A percentile compares a stretch with the other conserved stretches of the same genome.
phyloP scores from a whole-genome alignment of 257 asterid genomes.

The Salvia splendens region DNA sequence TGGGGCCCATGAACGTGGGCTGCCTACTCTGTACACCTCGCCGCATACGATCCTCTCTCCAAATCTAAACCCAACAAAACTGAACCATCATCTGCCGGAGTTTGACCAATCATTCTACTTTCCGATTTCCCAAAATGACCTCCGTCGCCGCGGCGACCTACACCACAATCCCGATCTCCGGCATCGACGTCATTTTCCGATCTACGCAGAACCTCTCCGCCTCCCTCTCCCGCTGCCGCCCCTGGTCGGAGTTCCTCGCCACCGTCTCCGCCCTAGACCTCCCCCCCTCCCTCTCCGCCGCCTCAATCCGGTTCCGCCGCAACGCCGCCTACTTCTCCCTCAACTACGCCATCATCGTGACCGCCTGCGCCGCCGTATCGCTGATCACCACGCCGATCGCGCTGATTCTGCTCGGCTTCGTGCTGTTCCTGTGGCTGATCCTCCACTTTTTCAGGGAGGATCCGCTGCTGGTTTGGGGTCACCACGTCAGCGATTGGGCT shows the following conservation, averaged over 20 bases:
- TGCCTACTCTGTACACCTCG: background rate
- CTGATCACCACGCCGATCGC: conserved; percentile 58
- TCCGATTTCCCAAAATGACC: conserved; percentile 45
- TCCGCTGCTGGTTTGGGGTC: conserved; percentile 63
- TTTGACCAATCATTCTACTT: conserved; percentile 33
- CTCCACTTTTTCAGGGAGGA: conserved; percentile 72
- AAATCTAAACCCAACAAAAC: background rate
- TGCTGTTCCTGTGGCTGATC: conserved; percentile 62
- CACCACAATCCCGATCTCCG: conserved; percentile 78
- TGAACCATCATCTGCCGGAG: conserved; percentile 17
- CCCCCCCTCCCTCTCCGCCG: conserved; percentile 61
- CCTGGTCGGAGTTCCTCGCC: conserved; percentile 75
- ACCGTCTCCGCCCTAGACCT: conserved; percentile 46
- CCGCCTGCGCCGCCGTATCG: conserved; percentile 54
- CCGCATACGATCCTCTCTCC: conserved; percentile 23
- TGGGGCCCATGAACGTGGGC: conserved; percentile 22
- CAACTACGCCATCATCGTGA: conserved; percentile 55
- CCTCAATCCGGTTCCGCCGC: conserved; percentile 51
- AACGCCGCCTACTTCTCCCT: conserved; percentile 58
- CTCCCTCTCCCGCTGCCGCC: conserved; percentile 61
- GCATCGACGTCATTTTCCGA: conserved; percentile 53
- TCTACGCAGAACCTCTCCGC: conserved; percentile 66
- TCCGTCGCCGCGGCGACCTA: conserved; percentile 44
- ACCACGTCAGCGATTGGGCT: conserved; percentile 49
- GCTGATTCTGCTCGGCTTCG: conserved; percentile 43